These are phyloP conservation scores for Penicillium lagena DNA, from an alignment of 495 filamentous ascomycete genomes.

Conservation along the genomic window DNA sequence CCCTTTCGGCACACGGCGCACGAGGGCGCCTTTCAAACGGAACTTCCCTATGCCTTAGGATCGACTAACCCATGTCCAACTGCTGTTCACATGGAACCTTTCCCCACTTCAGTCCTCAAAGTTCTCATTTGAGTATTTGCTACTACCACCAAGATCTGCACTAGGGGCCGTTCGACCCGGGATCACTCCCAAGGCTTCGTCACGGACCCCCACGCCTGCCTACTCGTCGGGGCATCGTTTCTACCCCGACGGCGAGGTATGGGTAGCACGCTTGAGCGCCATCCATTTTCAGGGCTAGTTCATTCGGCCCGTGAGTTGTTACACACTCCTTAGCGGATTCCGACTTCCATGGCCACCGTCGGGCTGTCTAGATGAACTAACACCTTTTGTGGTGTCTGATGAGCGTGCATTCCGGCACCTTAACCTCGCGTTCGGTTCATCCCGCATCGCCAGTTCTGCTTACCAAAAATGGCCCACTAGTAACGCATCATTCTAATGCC, in stretches of 20 bases:
- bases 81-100: slow-evolving; percentile 66
- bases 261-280: slow-evolving; percentile 60
- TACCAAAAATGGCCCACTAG: slow-evolving; percentile 65
- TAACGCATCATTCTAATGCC: slow-evolving; percentile 60
- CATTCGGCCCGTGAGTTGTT: slow-evolving; percentile 60
- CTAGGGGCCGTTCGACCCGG: slow-evolving; percentile 61
- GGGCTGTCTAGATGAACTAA: slow-evolving; percentile 59
- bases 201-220: slow-evolving; percentile 48
- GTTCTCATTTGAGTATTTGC: slow-evolving; percentile 72
- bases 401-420: slow-evolving; percentile 66
- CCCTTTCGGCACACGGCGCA: slow-evolving; percentile 57
- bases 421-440: slow-evolving; percentile 67
- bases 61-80: slow-evolving; percentile 65
- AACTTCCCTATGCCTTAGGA: slow-evolving; percentile 61
- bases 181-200: slow-evolving; percentile 63
- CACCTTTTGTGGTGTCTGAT: slow-evolving; percentile 64
- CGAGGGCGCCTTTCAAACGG: slow-evolving; percentile 56
- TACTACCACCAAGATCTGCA: slow-evolving; percentile 72
- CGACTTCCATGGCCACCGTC: slow-evolving; percentile 60
- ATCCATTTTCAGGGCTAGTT: slow-evolving; percentile 61
- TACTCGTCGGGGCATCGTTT: slow-evolving; percentile 51
- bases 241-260: slow-evolving; percentile 57
- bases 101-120: slow-evolving; percentile 68
- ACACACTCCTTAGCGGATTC: slow-evolving; percentile 58
- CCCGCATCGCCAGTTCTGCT: slow-evolving; percentile 64